A percentile compares a stretch with the other conserved stretches of the same genome.
Conservation (phyloP, 257 asterid genomes). For the Capsicum baccatum region DNA sequence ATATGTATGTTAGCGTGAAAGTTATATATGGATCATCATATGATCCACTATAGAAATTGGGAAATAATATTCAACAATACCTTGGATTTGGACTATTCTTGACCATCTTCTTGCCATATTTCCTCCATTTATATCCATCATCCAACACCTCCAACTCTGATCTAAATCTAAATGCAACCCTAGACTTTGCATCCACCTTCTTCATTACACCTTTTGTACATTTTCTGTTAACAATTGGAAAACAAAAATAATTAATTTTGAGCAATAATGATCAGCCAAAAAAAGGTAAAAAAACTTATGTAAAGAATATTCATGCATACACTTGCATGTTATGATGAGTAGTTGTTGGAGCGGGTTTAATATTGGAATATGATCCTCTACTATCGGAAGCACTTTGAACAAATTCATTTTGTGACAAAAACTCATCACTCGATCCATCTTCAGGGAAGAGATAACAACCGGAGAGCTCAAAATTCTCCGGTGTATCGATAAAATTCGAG, state of each 20-base stretch:
- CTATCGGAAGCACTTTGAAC: conserved; percentile 4
- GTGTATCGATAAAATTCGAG: background rate
- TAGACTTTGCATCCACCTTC: conserved; percentile 10
- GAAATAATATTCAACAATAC: conserved; percentile 26
- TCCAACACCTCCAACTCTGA: conserved; percentile 40
- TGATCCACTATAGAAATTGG: background rate
- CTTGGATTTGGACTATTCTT: conserved; percentile 43
- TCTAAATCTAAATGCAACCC: conserved; percentile 38
- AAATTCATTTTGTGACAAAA: background rate
- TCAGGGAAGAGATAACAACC: conserved; percentile 29
- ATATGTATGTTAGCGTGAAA: background rate
- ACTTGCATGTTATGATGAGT: conserved; percentile 34
- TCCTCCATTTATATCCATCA: conserved; percentile 46
- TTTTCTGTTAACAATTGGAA: conserved; percentile 2
- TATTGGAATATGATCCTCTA: conserved; percentile 26
- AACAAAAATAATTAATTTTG: background rate
- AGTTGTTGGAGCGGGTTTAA: conserved; percentile 7
- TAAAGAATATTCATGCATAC: background rate
- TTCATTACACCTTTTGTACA: conserved; percentile 7
- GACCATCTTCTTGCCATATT: conserved; percentile 46
- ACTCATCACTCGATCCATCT: background rate
- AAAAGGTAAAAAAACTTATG: background rate
- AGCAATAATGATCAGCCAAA: background rate
- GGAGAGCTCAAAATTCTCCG: conserved; percentile 20
- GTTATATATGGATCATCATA: background rate